Conservation (phyloP, 345 rosid genomes). For the Boechera stricta region DNA sequence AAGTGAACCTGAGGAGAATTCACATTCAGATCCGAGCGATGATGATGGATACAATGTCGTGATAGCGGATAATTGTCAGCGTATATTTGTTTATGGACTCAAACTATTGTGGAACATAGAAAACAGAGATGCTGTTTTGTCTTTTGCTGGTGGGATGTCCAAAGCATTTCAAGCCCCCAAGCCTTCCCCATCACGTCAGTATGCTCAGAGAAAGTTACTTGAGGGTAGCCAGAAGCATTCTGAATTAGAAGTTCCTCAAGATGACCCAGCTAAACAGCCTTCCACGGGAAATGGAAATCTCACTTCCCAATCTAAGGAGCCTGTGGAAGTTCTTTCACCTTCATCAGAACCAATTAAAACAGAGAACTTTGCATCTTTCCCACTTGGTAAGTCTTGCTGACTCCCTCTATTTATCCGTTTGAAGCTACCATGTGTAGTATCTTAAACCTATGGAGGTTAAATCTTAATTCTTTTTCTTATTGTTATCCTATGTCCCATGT, state of each 20-base stretch:
- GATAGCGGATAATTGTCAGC: constrained; percentile 94
- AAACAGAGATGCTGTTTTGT: constrained; percentile 97
- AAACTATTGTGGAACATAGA: constrained; percentile 87
- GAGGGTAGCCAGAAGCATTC: constrained; percentile 62
- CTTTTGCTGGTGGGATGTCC: constrained; percentile 83
- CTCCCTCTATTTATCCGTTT: constrained; percentile 2
- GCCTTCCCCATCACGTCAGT: constrained; percentile 93
- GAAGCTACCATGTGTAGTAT: background rate
- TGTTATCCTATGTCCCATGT: background rate
- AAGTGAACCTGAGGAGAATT: constrained; percentile 81
- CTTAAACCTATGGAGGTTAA: background rate
- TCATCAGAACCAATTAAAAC: constrained; percentile 50
- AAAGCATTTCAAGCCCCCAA: constrained; percentile 89
- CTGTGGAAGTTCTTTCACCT: constrained; percentile 52
- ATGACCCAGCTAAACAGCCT: constrained; percentile 46
- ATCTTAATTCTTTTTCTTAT: background rate
- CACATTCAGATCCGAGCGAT: constrained; percentile 87
- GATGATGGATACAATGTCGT: constrained; percentile 95
- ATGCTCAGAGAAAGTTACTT: constrained; percentile 81
- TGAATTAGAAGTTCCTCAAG: constrained; percentile 53
- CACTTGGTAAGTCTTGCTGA: constrained; percentile 55
- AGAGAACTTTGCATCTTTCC: constrained; percentile 57
- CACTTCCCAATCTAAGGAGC: constrained; percentile 51
- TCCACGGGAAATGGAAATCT: constrained; percentile 41
- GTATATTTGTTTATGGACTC: constrained; percentile 79